Base-by-base conservation (phyloP, 148 eudicot species). In the Rhododendron griersonianum region DNA sequence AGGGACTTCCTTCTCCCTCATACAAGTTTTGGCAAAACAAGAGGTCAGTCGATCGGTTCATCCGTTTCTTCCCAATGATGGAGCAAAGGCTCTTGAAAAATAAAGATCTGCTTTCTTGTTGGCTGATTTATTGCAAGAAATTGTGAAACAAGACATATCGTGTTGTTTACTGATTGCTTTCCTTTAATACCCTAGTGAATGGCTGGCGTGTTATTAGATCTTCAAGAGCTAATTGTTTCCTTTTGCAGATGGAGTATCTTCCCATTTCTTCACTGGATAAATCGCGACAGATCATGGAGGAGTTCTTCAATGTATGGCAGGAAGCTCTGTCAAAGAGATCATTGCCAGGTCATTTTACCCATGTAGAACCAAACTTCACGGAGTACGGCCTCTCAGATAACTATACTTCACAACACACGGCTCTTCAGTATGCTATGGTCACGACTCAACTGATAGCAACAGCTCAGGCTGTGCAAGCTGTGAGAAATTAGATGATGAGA, bases 201-300 rank as follows among this genome's bases (percentile, higher is more conserved):
- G 80, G 80, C 25, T 74, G 78, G 78, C 10, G 4, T 19, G 4
- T 19, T 77, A 41, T 77, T 21, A 10, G 23, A 77, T 63, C 44
- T 71, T 63, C 37, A 86, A 44, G 65, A 16, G 23, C 53, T 63
- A 28, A n/a, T 9, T 81, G 80, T 19, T 50, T 48, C 21, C 15
- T 55, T 85, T 86, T 88, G 89, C 98, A 96, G 99, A 93, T 96
- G 86, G 99, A 95, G 86, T 96, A 94, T 87, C 92, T 92, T 85
- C 98, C 98, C 3, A 88, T 95, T 65, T 93, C 98, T n/a, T 95
- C 99, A 30, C 77, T 94, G 89, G 98, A 93, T 2, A 94, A 90
- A 86, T 92, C 95, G 7, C 94, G 91, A 86, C 92, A 90, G 88
- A 86, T 96, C 65, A 92, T 96, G 90, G 95, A 88, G 18, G 98